Evolutionary conservation across 2,329 filamentous ascomycete genomes (phyloP), one percentile per base, ranked within the genome.

Genomic region (Paraphoma sp.): DNA sequence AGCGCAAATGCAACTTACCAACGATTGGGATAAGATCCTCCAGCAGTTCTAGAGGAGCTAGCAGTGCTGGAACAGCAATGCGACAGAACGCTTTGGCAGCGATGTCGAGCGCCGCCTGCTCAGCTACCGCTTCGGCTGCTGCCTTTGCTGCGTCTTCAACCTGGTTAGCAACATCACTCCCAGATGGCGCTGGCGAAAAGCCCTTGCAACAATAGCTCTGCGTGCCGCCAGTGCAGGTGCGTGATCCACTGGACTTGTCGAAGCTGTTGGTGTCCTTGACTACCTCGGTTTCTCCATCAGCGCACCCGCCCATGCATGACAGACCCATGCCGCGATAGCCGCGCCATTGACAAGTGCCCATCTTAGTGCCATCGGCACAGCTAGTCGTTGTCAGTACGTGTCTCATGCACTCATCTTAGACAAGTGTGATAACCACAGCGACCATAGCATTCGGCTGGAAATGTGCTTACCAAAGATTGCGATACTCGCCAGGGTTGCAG

Each of bases 81-180:
- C 74, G 48, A 55, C 74, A 78, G 48, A 77, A 76, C 1, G 67
- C 72, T 45, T 73, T 77, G 0, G 75, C 73, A 11, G 75, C 75
- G 38, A 76, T 53, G 41, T 76, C 74, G 0, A 76, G 54, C 4
- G 73, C 73, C 12, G 62, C 59, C 8, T 71, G 52, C 45, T 72
- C 70, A 1, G 72, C 74, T 0, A 60, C 61, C 14, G 60, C 60
- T 33, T 68, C 60, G 8, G 72, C 72, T 0, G 61, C 63, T 18
- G 56, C 66, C 29, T 68, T 68, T 9, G 65, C 71, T 17, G 56
- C 40, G 14, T 50, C 8, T 41, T 58, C 54, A 11, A 60, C 60
- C 8, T 67, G 52, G 6, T 66, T 52, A 10, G 54, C 51, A 5
- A 75, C 45, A 14, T 54, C 28, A 11, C 16, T 36, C 41, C 63